These are phyloP conservation scores for Saprolegnia diclina DNA, from an alignment of 352 stramenopile species.

Conservation along the genomic window DNA sequence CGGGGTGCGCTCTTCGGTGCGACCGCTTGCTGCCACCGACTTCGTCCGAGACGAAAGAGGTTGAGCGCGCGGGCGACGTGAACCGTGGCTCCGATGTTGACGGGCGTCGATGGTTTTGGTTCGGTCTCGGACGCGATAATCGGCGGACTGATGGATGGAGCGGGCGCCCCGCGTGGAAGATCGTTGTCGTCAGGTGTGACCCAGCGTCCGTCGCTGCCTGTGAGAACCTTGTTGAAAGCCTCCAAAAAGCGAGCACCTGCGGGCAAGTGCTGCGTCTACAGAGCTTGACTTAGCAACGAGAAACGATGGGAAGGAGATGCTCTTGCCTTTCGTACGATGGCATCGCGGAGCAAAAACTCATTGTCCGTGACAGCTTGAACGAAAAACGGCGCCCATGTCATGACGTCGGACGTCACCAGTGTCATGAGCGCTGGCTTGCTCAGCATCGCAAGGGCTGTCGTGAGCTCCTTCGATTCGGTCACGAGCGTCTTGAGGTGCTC, in stretches of 20 bases:
- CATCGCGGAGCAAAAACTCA: slow-evolving; percentile 51
- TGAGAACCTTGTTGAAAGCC: slow-evolving; percentile 4
- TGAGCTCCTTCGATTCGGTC: slow-evolving; percentile 37
- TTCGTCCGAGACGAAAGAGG: slow-evolving; percentile 18
- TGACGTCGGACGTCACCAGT: slow-evolving; percentile 53
- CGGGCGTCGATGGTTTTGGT: slow-evolving; percentile 7
- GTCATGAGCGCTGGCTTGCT: slow-evolving; percentile 56
- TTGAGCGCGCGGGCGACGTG: slow-evolving; percentile 41
- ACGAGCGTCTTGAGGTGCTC: slow-evolving; percentile 30
- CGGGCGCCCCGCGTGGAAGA: too few species aligned
- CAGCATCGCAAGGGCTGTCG: slow-evolving; percentile 54
- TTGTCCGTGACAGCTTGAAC: slow-evolving; percentile 48
- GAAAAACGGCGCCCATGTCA: slow-evolving; percentile 61
- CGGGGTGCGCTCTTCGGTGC: slow-evolving; percentile 33
- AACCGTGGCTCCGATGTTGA: slow-evolving; percentile 28
- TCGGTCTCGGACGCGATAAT: background rate
- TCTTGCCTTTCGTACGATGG: slow-evolving; percentile 38
- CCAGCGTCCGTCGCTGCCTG: slow-evolving; percentile 10
- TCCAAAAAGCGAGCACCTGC: slow-evolving; percentile 39
- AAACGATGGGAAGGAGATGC: too few species aligned
- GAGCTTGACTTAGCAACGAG: background rate
- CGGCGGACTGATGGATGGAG: too few species aligned
- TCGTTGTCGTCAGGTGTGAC: slow-evolving; percentile 3
- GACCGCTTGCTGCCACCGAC: background rate
- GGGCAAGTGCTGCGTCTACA: slow-evolving; percentile 49